Percentiles rank a stretch among this genome's conserved stretches.
Evolutionary conservation across 345 rosid genomes (phyloP).

Genomic region (Microthlaspi erraticum): DNA sequence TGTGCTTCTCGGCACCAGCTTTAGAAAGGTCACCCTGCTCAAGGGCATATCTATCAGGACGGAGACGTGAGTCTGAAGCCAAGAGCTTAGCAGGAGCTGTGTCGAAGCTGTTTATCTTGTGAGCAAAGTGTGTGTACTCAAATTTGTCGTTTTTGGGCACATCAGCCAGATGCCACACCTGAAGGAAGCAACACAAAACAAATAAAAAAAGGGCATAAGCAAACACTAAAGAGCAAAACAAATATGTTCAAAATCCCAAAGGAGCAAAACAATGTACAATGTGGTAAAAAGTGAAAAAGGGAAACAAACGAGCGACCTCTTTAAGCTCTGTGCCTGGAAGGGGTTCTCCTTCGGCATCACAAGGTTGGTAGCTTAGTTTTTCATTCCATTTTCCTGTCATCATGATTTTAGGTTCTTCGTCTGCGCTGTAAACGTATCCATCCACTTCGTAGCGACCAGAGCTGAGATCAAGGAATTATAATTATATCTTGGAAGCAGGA

Average conservation of each 20-base stretch:
- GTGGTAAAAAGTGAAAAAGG: background rate
- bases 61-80: conserved; percentile 80
- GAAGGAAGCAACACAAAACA: conserved; percentile 29
- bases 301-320: conserved; percentile 51
- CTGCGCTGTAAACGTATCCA: conserved; percentile 77
- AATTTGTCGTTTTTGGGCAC: conserved; percentile 74
- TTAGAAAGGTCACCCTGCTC: conserved; percentile 73
- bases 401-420: conserved; percentile 77
- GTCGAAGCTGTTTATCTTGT: conserved; percentile 79
- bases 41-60: conserved; percentile 82
- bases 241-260: conserved; percentile 4
- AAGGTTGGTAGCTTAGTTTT: conserved; percentile 80
- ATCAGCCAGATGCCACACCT: conserved; percentile 85
- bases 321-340: conserved; percentile 70
- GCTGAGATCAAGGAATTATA: conserved; percentile 48
- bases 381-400: conserved; percentile 89
- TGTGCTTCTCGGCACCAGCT: conserved; percentile 77
- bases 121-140: conserved; percentile 77
- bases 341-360: conserved; percentile 82
- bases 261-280: background rate
- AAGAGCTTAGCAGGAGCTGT: conserved; percentile 80
- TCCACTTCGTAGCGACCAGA: conserved; percentile 91
- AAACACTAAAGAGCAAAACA: background rate
- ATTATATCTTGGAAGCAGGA: background rate
- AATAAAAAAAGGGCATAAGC: background rate